Percentiles rank a stretch among this genome's conserved stretches.
phyloP scores from a whole-genome alignment of 2,329 filamentous ascomycete genomes.

The Aspergillus pseudonomiae region DNA sequence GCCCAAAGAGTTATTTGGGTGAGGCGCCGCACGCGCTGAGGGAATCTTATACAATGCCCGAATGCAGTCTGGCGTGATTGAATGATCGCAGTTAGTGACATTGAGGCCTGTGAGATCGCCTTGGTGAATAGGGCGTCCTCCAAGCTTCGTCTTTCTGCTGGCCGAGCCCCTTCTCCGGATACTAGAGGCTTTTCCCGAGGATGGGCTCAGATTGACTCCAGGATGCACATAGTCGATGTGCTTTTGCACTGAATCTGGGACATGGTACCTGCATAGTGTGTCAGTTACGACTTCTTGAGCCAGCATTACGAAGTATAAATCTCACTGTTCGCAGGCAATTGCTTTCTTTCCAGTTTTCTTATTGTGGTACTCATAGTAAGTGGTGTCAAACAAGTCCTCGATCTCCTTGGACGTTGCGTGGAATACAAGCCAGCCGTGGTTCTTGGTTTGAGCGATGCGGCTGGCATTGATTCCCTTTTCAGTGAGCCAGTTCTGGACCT shows the following conservation, averaged over 20 bases:
- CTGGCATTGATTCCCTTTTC: slow-evolving; percentile 26
- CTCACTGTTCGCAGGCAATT: slow-evolving; percentile 46
- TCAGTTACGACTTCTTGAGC: background rate
- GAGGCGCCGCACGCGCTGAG: background rate
- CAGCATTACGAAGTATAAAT: background rate
- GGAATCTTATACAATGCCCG: slow-evolving; percentile 12
- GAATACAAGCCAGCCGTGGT: slow-evolving; percentile 47
- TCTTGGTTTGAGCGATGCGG: slow-evolving; percentile 33
- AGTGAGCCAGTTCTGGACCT: slow-evolving; percentile 35
- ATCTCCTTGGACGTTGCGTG: slow-evolving; percentile 40
- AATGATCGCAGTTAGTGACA: slow-evolving; percentile 1
- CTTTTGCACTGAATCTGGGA: background rate
- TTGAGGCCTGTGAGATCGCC: background rate
- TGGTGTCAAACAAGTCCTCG: slow-evolving; percentile 41
- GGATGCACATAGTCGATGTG: slow-evolving; percentile 12
- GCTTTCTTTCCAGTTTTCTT: slow-evolving; percentile 33
- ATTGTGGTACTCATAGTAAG: slow-evolving; percentile 45
- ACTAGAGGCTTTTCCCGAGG: background rate
- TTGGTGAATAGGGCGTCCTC: background rate
- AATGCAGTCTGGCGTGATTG: slow-evolving; percentile 9
- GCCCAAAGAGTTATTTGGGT: slow-evolving; percentile 8
- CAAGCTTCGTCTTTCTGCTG: background rate
- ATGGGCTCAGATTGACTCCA: background rate
- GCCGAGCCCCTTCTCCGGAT: background rate
- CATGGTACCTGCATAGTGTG: background rate